phyloP scores from a whole-genome alignment of 768 basidiomycete species.

The Trametes coccinea region DNA sequence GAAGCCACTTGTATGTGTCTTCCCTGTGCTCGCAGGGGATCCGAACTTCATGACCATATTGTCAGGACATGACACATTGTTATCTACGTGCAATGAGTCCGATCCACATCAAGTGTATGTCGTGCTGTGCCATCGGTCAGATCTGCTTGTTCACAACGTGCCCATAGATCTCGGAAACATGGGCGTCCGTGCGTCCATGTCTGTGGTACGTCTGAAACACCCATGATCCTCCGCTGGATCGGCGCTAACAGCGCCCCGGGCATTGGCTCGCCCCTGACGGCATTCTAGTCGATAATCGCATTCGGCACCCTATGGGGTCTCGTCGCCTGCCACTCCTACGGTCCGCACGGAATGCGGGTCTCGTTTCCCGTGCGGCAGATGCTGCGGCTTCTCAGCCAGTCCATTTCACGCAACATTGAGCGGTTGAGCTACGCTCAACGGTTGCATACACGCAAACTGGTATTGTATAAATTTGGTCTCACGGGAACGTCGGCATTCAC shows the following conservation, averaged over 20 bases:
- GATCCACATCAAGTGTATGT: conserved; percentile 75
- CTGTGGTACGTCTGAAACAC: conserved; percentile 54
- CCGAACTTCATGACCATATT: background rate
- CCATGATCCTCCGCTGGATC: background rate
- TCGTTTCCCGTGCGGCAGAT: conserved; percentile 85
- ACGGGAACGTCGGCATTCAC: background rate
- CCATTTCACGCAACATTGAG: conserved; percentile 79
- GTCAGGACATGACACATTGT: conserved; percentile 79
- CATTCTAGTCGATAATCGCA: conserved; percentile 68
- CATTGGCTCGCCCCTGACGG: background rate
- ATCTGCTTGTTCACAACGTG: conserved; percentile 2
- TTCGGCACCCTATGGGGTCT: conserved; percentile 83
- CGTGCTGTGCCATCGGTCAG: background rate
- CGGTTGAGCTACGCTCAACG: conserved; percentile 75
- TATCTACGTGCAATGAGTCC: conserved; percentile 87
- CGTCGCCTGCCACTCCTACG: conserved; percentile 78
- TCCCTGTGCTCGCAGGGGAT: background rate
- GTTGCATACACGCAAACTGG: conserved; percentile 74
- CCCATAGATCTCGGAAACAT: conserved; percentile 69
- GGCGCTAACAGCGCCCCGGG: background rate
- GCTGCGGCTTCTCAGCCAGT: conserved; percentile 75
- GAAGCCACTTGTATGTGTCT: conserved; percentile 53
- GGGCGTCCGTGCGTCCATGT: conserved; percentile 84
- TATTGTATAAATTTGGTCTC: conserved; percentile 33
- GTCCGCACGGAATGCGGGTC: conserved; percentile 76